These are phyloP conservation scores for Cronartium quercuum DNA, from an alignment of 1,284 basidiomycete species.

Conservation along the genomic window DNA sequence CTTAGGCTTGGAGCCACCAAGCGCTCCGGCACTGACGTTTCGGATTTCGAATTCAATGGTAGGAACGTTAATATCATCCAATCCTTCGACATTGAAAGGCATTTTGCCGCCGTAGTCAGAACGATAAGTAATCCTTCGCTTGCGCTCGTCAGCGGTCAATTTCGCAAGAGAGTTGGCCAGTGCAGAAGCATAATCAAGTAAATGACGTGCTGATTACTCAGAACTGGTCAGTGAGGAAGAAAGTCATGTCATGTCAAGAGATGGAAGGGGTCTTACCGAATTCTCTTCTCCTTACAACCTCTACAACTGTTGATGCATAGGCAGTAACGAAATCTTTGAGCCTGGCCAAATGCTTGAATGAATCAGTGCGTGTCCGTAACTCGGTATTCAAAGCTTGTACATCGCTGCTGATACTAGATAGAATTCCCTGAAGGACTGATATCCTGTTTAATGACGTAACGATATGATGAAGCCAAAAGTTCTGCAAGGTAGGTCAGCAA, in stretches of 20 bases:
- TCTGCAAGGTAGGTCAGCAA: not conserved
- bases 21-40: not conserved
- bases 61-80: slow-evolving; percentile 35
- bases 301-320: slow-evolving; percentile 84
- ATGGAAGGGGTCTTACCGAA: slow-evolving; percentile 58
- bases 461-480: slow-evolving; percentile 39
- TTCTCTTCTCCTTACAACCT: slow-evolving; percentile 81
- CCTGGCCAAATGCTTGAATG: slow-evolving; percentile 80
- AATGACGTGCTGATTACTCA: slow-evolving; percentile 41
- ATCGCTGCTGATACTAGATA: slow-evolving; percentile 62
- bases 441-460: slow-evolving; percentile 51
- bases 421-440: slow-evolving; percentile 60
- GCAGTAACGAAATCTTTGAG: slow-evolving; percentile 85
- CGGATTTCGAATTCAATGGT: slow-evolving; percentile 32
- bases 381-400: slow-evolving; percentile 53
- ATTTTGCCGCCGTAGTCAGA: slow-evolving; percentile 43
- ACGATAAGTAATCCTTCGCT: slow-evolving; percentile 41
- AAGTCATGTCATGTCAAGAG: not conserved
- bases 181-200: slow-evolving; percentile 40
- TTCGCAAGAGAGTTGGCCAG: slow-evolving; percentile 39
- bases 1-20: not conserved
- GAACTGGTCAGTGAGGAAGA: not conserved
- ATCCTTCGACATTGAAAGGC: slow-evolving; percentile 44
- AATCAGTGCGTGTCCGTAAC: slow-evolving; percentile 53
- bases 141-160: slow-evolving; percentile 40